Base-by-base conservation (phyloP, 2,329 filamentous ascomycete genomes). In the Ceratocystis cubensis region DNA sequence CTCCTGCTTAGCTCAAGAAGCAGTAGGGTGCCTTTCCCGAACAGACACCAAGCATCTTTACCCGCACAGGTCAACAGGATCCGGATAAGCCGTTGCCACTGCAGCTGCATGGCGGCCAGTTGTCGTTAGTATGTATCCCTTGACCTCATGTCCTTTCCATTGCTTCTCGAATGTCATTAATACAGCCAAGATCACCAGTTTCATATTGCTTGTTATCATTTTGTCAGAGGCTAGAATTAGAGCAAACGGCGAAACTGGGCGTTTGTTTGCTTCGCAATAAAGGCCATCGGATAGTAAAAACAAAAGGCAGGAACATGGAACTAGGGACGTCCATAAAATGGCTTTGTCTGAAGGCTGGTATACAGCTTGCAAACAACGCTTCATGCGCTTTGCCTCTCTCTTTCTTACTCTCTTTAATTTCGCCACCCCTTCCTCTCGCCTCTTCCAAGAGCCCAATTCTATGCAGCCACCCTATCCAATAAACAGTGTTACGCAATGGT, bases 401-500 rank as follows among this genome's bases (percentile, higher is more conserved):
- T 57, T 22, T 25, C n/a, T 13, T 25, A 20, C 10, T 50, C 46
- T 22, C n/a, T 8, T 50, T 50, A n/a, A 50, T n/a, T 50, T 41
- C 37, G 37, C 37, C 37, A 41, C 37, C 10, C 10, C 37, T 22
- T 28, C 22, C 53, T 30, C 53, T 13, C 25, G 15, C 53, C 20
- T 56, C 53, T 22, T 25, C n/a, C 50, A 15, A 20, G 20, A 15
- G 20, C 22, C 25, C 53, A 57, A 15, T 17, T 28, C 22, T 30
- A 30, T 57, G 53, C 53, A 30, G 53, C 53, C 30, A 57, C 30
- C 53, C 53, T 17, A 15, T 15, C 22, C 22, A 57, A 50, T 20
- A 22, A 22, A 22, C 53, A 17, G 53, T 57, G 53, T 57, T 57
- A 57, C 53, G 53, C 53, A 57, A 57, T 57, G 53, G 22, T 22